These are phyloP conservation scores for Pezicula radicicola DNA, from an alignment of 2,329 filamentous ascomycete genomes.

Conservation along the genomic window DNA sequence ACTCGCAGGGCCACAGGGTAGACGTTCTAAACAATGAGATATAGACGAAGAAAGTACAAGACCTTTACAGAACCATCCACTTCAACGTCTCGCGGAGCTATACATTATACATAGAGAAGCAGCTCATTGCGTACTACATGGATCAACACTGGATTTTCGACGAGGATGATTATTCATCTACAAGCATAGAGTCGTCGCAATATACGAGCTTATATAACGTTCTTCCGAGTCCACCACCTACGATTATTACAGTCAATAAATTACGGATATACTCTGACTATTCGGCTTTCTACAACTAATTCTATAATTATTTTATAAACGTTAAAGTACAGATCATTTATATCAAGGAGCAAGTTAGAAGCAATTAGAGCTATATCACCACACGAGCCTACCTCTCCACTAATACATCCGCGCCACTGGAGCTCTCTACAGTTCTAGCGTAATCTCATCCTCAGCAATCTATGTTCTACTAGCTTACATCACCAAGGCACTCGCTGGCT, in stretches of 20 bases:
- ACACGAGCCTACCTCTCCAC: constrained; percentile 2
- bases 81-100: constrained; percentile 6
- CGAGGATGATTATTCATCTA: constrained; percentile 6
- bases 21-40: constrained; percentile 7
- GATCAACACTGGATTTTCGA: constrained; percentile 8
- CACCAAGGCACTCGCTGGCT: too few species aligned
- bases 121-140: constrained; percentile 8
- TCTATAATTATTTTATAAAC: constrained; percentile 6
- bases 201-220: constrained; percentile 7
- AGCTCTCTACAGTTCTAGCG: too few species aligned
- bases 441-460: too few species aligned
- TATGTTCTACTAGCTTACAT: too few species aligned
- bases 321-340: constrained; percentile 3
- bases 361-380: constrained; percentile 5
- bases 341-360: neutral
- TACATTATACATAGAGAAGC: constrained; percentile 5
- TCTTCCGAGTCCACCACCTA: constrained; percentile 6
- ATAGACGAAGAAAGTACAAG: constrained; percentile 6
- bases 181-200: constrained; percentile 3
- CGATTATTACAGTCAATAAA: constrained; percentile 5
- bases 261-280: constrained; percentile 6
- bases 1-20: constrained; percentile 2
- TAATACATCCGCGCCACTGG: too few species aligned
- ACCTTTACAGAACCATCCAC: constrained; percentile 6
- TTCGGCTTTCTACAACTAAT: constrained; percentile 7